Evolutionary conservation across 768 basidiomycete species (phyloP).

Genomic region (Trametes cinnabarina): DNA sequence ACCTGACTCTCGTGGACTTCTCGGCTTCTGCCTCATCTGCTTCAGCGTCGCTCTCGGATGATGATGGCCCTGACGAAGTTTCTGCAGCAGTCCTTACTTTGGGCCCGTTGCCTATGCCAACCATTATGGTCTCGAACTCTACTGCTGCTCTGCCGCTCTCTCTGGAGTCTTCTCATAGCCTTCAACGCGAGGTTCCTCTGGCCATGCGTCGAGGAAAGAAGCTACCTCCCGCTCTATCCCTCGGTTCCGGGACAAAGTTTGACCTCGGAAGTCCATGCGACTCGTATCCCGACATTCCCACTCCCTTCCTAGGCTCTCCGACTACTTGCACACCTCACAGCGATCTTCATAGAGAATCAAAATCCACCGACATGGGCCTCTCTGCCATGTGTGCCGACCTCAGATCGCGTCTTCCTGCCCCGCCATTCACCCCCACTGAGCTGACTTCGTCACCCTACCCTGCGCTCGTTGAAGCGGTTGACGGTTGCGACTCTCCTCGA

Average conservation of each 20-base stretch:
- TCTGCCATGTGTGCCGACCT: constrained; percentile 38
- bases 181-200: constrained; percentile 27
- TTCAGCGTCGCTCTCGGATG: not conserved
- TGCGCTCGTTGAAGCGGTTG: not conserved
- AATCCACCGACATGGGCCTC: constrained; percentile 30
- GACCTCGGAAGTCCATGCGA: constrained; percentile 14
- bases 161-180: constrained; percentile 29
- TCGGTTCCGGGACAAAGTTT: constrained; percentile 6
- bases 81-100: not conserved
- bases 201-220: constrained; percentile 41
- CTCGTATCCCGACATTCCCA: constrained; percentile 42
- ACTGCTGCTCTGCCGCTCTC: constrained; percentile 27
- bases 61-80: not conserved
- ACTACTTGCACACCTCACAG: constrained; percentile 32
- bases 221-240: constrained; percentile 30
- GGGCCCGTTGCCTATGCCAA: constrained; percentile 22
- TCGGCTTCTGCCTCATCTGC: not conserved
- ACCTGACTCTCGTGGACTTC: not conserved
- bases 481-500: not conserved
- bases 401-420: constrained; percentile 30
- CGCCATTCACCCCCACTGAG: constrained; percentile 21
- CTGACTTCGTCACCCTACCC: not conserved
- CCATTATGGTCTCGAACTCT: constrained; percentile 35
- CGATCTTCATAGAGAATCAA: constrained; percentile 7
- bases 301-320: constrained; percentile 41